Evolutionary conservation across 192 early-diverging fungal species (phyloP).

Genomic region (Coemansia sp.): DNA sequence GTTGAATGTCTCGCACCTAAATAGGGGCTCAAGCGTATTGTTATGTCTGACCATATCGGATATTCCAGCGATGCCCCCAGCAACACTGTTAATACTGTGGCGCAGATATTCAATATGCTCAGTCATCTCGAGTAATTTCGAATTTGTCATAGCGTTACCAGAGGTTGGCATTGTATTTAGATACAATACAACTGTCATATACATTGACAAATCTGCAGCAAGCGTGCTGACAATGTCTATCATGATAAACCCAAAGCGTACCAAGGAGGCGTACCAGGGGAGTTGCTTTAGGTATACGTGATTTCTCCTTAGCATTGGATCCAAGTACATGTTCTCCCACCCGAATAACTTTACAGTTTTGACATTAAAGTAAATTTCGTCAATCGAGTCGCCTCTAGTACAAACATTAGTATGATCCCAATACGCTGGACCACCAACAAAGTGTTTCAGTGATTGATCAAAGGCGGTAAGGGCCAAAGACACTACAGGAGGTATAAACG

Average conservation of each 20-base stretch:
- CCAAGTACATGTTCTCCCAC: slow-evolving; percentile 5
- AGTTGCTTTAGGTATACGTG: background rate
- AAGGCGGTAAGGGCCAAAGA: background rate
- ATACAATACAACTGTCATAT: background rate
- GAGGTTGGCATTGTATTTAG: background rate
- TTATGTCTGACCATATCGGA: background rate
- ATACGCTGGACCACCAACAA: background rate
- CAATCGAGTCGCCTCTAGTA: background rate
- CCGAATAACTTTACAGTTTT: slow-evolving; percentile 6
- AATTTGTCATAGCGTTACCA: background rate
- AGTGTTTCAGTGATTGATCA: background rate
- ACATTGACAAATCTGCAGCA: background rate
- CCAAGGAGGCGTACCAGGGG: background rate
- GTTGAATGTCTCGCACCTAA: background rate
- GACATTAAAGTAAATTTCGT: background rate
- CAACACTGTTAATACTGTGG: background rate
- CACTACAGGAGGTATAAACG: background rate
- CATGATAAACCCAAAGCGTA: background rate
- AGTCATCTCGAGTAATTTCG: background rate
- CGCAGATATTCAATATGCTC: background rate
- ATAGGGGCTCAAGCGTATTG: background rate
- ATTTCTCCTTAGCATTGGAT: background rate
- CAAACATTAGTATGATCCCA: background rate
- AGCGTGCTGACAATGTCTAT: background rate
- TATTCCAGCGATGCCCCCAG: background rate